Evolutionary conservation across 495 filamentous ascomycete species (phyloP).

Genomic region (Penicillium taxi): DNA sequence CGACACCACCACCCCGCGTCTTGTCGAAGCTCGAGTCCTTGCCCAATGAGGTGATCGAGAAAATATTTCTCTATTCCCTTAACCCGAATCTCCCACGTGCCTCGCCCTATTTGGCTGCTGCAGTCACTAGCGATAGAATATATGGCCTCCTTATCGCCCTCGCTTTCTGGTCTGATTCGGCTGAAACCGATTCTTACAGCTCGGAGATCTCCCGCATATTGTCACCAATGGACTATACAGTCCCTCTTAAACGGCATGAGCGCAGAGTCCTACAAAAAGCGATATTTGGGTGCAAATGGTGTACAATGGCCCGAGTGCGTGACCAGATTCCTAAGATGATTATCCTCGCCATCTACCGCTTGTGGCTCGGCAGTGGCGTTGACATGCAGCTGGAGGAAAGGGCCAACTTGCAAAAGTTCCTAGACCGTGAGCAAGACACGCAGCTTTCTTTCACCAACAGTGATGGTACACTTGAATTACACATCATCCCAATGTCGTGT

Average conservation of each 20-base stretch:
- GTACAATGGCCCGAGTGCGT: constrained; percentile 25
- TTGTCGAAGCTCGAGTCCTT: constrained; percentile 41
- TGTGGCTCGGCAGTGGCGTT: constrained; percentile 27
- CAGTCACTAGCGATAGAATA: constrained; percentile 35
- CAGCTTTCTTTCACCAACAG: constrained; percentile 13
- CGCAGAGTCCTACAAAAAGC: constrained; percentile 24
- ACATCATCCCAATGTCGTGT: constrained; percentile 15
- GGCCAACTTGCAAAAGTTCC: constrained; percentile 15
- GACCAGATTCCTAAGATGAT: constrained; percentile 29
- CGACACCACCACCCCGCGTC: constrained; percentile 15
- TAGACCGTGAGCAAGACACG: constrained; percentile 13
- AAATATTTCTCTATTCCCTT: constrained; percentile 43
- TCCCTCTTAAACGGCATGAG: constrained; percentile 12
- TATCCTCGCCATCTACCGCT: constrained; percentile 23
- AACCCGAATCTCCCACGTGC: constrained; percentile 42
- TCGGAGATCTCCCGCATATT: constrained; percentile 21
- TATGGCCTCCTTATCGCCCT: constrained; percentile 33
- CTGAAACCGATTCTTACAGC: neutral
- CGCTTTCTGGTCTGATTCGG: constrained; percentile 33
- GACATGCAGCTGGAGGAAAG: constrained; percentile 16
- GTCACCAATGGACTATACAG: constrained; percentile 26
- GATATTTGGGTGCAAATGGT: constrained; percentile 33
- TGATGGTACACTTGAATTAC: constrained; percentile 14
- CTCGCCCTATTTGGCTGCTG: constrained; percentile 29
- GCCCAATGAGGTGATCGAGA: constrained; percentile 47